Evolutionary conservation across 805 yeast genomes (phyloP), one percentile per base, ranked within the genome.

Genomic region (Spencermartinsiella europaea): DNA sequence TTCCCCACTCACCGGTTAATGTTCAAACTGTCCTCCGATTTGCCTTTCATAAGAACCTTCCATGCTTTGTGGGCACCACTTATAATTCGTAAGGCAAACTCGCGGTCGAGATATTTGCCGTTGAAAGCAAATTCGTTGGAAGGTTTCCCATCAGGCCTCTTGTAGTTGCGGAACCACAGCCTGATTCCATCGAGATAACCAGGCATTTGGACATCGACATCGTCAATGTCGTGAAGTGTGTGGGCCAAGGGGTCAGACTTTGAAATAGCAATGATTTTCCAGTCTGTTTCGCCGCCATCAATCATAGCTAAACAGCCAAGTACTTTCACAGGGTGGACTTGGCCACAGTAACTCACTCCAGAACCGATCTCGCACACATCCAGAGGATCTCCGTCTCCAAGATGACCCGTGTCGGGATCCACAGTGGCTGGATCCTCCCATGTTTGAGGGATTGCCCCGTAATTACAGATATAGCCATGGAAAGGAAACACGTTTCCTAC

Each of bases 241-340:
- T 70, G 48, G 20, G 87, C 81, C 60, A 83, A 61, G 39, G 85
- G 83, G 63, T 86, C 95, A 44, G 74, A 69, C 25, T 72, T 69
- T 59, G 83, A 82, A 47, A 87, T 83, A 16, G 76, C 87, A 48
- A 87, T 77, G 27, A 87, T 73, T 68, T 87, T 87, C 98, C 98
- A 91, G 71, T 91, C 99, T 48, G 95, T 76, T 71, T 93, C 99
- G 56, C 96, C 97, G 67, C 90, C 97, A 66, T 93, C 99, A 56
- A 93, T 80, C 56, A 93, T 74, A 27, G 98, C 98, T 82, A 93
- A 80, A 50, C 91, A 83, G 53, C 99, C 99, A 53, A 93, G 72
- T 19, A 89, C 91, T 72, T 90, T 90, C 52, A 90, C 98, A 68
- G 85, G 85, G 62, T 81, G 81, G 59, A 91, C 81, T 48, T 79